Evolutionary conservation across 345 rosid genomes (phyloP).

Genomic region (Ailanthus altissimus): DNA sequence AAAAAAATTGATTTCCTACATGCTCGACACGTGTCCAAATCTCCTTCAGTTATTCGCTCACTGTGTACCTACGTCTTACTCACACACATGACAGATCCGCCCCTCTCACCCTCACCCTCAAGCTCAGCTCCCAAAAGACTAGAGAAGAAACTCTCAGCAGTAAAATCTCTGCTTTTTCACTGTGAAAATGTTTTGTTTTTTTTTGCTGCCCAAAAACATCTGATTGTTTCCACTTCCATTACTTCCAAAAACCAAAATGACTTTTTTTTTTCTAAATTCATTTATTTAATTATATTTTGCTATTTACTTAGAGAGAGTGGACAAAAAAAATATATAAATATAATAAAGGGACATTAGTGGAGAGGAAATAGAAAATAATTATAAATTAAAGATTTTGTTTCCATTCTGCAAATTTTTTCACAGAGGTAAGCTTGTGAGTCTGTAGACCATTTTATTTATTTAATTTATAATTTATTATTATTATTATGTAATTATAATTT

Average conservation of each 20-base stretch:
- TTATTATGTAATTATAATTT: background rate
- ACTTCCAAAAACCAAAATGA: no score
- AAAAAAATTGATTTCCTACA: conserved; percentile 27
- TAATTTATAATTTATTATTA: background rate
- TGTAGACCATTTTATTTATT: conserved; percentile 5
- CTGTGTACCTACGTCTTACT: background rate
- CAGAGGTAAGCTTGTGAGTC: conserved; percentile 6
- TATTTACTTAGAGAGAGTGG: background rate
- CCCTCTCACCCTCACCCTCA: background rate
- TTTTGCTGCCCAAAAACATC: background rate
- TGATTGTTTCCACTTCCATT: background rate
- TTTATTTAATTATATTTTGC: no score
- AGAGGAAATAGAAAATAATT: background rate
- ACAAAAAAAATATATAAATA: background rate
- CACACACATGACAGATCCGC: background rate
- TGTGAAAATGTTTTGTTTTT: background rate
- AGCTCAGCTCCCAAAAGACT: no score
- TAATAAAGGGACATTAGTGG: background rate
- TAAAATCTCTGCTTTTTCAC: background rate
- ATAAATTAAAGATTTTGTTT: conserved; percentile 16
- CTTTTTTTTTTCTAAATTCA: no score
- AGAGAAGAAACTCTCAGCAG: background rate
- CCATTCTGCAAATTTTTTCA: conserved; percentile 29
- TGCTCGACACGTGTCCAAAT: conserved; percentile 34
- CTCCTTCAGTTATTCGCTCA: background rate